Conservation (phyloP, 805 yeast species). For the Zygoascus biomembranicola region DNA sequence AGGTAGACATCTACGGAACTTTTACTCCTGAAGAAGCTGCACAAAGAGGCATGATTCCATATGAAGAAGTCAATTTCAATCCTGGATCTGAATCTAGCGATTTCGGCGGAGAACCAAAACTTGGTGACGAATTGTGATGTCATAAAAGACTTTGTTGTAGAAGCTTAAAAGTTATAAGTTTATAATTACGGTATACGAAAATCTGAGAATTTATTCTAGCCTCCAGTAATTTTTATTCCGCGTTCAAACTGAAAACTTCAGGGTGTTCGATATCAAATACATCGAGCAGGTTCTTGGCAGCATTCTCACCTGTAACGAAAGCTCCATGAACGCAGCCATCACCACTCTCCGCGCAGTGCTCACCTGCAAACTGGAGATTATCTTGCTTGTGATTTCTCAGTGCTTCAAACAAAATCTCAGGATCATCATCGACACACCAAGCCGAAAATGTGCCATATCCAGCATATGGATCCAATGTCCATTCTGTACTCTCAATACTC, state of each 20-base stretch:
- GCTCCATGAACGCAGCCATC: constrained; percentile 20
- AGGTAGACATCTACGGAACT: constrained; percentile 26
- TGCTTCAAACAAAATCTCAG: constrained; percentile 17
- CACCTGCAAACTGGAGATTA: constrained; percentile 26
- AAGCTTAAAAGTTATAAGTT: neutral
- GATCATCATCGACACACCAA: constrained; percentile 18
- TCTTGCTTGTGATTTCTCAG: constrained; percentile 9
- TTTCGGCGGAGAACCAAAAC: neutral
- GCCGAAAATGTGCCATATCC: constrained; percentile 26
- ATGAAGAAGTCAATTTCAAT: neutral
- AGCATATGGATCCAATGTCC: constrained; percentile 23
- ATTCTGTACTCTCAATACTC: constrained; percentile 19
- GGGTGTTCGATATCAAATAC: constrained; percentile 3
- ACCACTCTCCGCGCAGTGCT: constrained; percentile 19
- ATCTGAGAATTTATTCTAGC: no score
- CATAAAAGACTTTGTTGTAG: neutral
- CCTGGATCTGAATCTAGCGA: neutral
- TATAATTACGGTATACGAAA: neutral
- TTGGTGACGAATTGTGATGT: neutral
- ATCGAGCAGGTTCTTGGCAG: constrained; percentile 16
- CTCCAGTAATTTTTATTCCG: neutral
- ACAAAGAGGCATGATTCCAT: constrained; percentile 10
- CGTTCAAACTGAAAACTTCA: neutral
- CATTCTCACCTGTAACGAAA: constrained; percentile 16
- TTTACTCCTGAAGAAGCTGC: constrained; percentile 25